phyloP scores from a whole-genome alignment of 2,329 filamentous ascomycete species.

The Apiospora pterosperma region DNA sequence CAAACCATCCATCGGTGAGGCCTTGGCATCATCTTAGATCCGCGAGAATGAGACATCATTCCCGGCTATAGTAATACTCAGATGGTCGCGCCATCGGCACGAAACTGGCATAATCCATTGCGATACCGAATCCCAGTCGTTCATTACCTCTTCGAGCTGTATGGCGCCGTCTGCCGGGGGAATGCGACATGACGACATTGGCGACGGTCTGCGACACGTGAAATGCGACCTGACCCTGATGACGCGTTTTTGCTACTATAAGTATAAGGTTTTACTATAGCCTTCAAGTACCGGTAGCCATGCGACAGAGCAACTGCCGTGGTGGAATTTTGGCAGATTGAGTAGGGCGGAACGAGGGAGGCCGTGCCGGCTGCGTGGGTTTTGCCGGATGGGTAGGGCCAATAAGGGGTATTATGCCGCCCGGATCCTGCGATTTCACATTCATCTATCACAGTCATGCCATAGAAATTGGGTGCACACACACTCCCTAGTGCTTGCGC shows the following conservation, averaged over 20 bases:
- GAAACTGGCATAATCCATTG: background rate
- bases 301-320: background rate
- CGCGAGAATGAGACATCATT: background rate
- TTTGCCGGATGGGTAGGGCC: background rate
- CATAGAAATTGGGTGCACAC: background rate
- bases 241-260: no score
- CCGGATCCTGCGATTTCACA: background rate
- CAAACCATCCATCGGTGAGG: background rate
- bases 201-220: background rate
- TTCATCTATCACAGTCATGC: background rate
- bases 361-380: background rate
- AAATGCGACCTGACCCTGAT: background rate
- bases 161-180: background rate
- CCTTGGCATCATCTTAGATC: background rate
- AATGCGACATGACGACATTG: background rate
- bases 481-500: no score
- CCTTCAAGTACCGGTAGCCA: background rate
- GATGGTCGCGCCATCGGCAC: background rate
- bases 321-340: background rate
- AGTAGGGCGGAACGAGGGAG: background rate
- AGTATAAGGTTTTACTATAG: no score
- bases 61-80: background rate
- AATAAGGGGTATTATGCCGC: background rate
- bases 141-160: background rate
- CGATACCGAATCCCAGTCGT: background rate